phyloP scores from a whole-genome alignment of 139 green algal species.

The Volvox reticuliferus region DNA sequence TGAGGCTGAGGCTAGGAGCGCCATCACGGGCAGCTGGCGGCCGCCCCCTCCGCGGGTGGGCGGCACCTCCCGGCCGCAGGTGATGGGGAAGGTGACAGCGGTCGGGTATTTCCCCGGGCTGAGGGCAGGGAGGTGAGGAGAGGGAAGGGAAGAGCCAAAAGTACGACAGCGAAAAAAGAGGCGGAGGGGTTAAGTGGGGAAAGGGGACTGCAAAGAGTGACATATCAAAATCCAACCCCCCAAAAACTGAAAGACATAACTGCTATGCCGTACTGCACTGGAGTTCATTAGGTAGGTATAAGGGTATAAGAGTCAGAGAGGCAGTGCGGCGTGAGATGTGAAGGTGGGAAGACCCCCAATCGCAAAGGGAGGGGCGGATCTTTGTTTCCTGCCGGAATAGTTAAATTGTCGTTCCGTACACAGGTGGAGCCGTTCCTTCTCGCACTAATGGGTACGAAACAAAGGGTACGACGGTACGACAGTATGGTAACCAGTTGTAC shows the following conservation, averaged over 20 bases:
- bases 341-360: too few relatives aligned
- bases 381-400: too few relatives aligned
- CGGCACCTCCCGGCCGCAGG: slow-evolving; percentile 70
- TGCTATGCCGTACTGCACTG: not conserved
- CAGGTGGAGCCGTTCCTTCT: too few relatives aligned
- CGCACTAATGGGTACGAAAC: too few relatives aligned
- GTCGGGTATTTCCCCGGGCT: slow-evolving; percentile 80
- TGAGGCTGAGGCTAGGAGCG: slow-evolving; percentile 73
- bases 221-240: too few relatives aligned
- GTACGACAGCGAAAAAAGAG: not conserved
- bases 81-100: slow-evolving; percentile 90
- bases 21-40: slow-evolving; percentile 70
- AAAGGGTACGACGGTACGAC: too few relatives aligned
- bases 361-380: too few relatives aligned
- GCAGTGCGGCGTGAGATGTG: too few relatives aligned
- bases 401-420: too few relatives aligned
- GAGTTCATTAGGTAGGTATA: too few relatives aligned
- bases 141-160: not conserved
- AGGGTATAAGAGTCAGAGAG: too few relatives aligned
- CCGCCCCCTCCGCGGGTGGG: not conserved
- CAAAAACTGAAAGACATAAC: not conserved
- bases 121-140: not conserved
- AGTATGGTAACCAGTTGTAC: too few relatives aligned
- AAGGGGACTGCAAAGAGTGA: not conserved
- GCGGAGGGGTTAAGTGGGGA: not conserved